Conservation (phyloP, 352 stramenopile genomes). For the Globisporangium cystogenes region DNA sequence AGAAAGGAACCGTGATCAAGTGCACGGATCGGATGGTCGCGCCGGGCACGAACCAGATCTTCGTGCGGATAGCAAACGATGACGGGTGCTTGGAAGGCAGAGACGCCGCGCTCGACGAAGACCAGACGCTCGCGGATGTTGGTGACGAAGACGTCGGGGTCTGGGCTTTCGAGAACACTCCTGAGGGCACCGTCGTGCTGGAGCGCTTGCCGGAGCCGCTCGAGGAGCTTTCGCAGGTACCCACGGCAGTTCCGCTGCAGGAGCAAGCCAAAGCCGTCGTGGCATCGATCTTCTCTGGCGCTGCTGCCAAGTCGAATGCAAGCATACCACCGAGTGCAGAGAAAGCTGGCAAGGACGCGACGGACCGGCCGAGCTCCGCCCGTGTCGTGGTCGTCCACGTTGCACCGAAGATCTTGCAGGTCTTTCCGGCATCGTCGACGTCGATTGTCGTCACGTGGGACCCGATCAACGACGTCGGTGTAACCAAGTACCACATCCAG, state of each 20-base stretch:
- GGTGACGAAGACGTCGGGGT: slow-evolving; percentile 20
- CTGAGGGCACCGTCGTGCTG: slow-evolving; percentile 47
- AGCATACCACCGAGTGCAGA: too few species aligned
- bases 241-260: slow-evolving; percentile 27
- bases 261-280: slow-evolving; percentile 71
- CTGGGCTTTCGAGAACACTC: slow-evolving; percentile 66
- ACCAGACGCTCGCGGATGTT: neutral
- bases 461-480: slow-evolving; percentile 38
- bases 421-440: slow-evolving; percentile 49
- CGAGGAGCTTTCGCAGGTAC: slow-evolving; percentile 16
- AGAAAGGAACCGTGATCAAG: slow-evolving; percentile 47
- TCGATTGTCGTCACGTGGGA: slow-evolving; percentile 77
- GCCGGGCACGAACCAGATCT: slow-evolving; percentile 58
- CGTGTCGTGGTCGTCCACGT: slow-evolving; percentile 10
- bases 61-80: slow-evolving; percentile 31
- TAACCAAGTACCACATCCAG: slow-evolving; percentile 78
- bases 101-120: neutral
- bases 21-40: slow-evolving; percentile 48
- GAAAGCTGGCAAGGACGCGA: neutral
- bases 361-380: neutral
- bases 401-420: slow-evolving; percentile 47
- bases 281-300: slow-evolving; percentile 49
- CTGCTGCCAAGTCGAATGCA: neutral
- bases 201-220: slow-evolving; percentile 52
- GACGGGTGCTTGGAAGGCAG: slow-evolving; percentile 6